phyloP scores from a whole-genome alignment of 495 filamentous ascomycete species.

The Penicillium lagena region DNA sequence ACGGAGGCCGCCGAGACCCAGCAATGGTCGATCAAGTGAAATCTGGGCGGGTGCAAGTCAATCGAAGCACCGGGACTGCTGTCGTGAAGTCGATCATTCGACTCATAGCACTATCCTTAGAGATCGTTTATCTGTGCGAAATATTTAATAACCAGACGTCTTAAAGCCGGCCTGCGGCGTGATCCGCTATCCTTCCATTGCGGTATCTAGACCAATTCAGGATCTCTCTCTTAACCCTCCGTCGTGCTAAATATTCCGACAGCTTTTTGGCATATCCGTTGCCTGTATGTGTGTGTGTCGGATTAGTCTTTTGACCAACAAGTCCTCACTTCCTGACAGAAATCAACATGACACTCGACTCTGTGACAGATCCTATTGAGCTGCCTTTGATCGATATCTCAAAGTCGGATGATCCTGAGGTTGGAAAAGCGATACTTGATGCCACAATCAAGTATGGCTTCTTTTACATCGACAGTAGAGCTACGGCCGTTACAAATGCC shows the following conservation, averaged over 20 bases:
- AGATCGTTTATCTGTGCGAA: too few relatives aligned
- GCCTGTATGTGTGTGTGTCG: too few relatives aligned
- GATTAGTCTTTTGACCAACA: too few relatives aligned
- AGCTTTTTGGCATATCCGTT: too few relatives aligned
- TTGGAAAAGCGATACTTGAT: conserved; percentile 57
- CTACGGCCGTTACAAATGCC: conserved; percentile 46
- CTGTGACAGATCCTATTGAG: conserved; percentile 32
- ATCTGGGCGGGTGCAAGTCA: neutral
- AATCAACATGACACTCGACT: neutral
- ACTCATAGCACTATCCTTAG: too few relatives aligned
- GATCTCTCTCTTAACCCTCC: too few relatives aligned
- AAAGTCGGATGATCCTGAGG: conserved; percentile 28
- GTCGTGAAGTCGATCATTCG: conserved; percentile 1
- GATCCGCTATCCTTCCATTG: too few relatives aligned
- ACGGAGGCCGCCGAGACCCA: conserved; percentile 11
- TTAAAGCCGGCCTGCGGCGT: too few relatives aligned
- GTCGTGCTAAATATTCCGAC: too few relatives aligned
- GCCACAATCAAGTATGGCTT: conserved; percentile 70
- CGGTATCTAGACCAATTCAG: too few relatives aligned
- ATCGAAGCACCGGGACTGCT: neutral
- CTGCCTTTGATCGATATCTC: conserved; percentile 68
- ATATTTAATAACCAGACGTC: too few relatives aligned
- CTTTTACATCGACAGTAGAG: conserved; percentile 63
- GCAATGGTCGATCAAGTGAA: neutral
- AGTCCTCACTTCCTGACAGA: neutral